These are phyloP conservation scores for Coemansia sp. DNA, from an alignment of 192 early-diverging fungal species.

Conservation along the genomic window DNA sequence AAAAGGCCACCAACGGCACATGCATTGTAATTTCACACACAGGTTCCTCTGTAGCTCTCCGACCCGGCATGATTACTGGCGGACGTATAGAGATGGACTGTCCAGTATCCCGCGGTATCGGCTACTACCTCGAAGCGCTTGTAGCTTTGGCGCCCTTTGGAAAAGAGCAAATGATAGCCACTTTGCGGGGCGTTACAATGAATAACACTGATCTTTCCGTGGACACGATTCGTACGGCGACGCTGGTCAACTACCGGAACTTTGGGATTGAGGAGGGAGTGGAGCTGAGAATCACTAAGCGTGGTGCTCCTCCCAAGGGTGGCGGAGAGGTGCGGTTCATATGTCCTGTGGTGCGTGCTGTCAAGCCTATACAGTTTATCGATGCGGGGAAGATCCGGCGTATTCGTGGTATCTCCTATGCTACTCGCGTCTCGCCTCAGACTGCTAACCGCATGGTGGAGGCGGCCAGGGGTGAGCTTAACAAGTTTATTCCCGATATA, in stretches of 20 bases:
- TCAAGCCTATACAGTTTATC: conserved; percentile 79
- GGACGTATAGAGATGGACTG: conserved; percentile 88
- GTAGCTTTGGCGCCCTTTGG: conserved; percentile 91
- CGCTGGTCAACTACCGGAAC: conserved; percentile 76
- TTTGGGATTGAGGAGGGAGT: conserved; percentile 86
- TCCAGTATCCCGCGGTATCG: conserved; percentile 79
- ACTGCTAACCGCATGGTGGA: conserved; percentile 93
- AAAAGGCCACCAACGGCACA: conserved; percentile 92
- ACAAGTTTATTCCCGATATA: conserved; percentile 93
- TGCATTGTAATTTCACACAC: conserved; percentile 93
- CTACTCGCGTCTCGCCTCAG: conserved; percentile 90
- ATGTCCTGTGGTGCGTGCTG: conserved; percentile 75
- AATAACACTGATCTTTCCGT: conserved; percentile 91
- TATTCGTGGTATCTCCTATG: conserved; percentile 94
- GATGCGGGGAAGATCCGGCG: conserved; percentile 87
- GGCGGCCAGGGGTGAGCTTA: conserved; percentile 80
- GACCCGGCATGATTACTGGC: conserved; percentile 88
- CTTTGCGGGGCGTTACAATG: conserved; percentile 87
- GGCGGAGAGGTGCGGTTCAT: conserved; percentile 89
- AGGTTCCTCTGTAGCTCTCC: conserved; percentile 78
- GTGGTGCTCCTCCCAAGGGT: conserved; percentile 88
- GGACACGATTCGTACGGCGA: conserved; percentile 88
- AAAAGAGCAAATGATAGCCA: conserved; percentile 81
- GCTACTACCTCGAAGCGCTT: conserved; percentile 92
- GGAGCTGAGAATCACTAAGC: conserved; percentile 84